Conservation (phyloP, 495 filamentous ascomycete species). For the Penicillium atrosanguineum region DNA sequence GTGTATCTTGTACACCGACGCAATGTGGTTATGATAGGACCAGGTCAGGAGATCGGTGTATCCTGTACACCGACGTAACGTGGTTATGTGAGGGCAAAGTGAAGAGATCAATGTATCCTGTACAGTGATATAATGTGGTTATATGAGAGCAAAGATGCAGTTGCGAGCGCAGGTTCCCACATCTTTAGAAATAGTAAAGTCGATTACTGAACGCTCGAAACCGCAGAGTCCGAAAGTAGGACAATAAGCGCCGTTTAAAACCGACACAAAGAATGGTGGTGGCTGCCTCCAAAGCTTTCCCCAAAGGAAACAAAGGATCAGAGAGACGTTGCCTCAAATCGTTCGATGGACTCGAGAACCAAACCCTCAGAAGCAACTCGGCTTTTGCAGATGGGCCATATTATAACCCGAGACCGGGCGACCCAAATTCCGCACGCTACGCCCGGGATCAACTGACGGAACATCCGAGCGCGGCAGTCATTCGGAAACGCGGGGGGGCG, state of each 20-base stretch:
- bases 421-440: background rate
- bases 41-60: background rate
- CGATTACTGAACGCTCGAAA: background rate
- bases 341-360: background rate
- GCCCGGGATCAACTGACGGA: conserved; percentile 18
- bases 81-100: background rate
- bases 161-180: background rate
- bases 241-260: background rate
- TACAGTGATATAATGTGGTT: background rate
- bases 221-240: background rate
- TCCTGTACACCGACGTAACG: background rate
- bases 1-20: background rate
- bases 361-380: background rate
- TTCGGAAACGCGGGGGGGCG: conserved; percentile 14
- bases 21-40: too few species aligned
- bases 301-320: background rate
- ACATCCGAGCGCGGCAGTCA: conserved; percentile 19
- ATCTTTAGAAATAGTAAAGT: background rate
- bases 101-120: background rate
- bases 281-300: background rate
- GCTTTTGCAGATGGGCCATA: background rate
- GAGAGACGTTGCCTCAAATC: background rate
- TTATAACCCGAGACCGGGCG: conserved; percentile 2
- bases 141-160: background rate
- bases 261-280: background rate